These are phyloP conservation scores for Vigna unguiculata DNA, from an alignment of 306 rosid species.

Conservation along the genomic window DNA sequence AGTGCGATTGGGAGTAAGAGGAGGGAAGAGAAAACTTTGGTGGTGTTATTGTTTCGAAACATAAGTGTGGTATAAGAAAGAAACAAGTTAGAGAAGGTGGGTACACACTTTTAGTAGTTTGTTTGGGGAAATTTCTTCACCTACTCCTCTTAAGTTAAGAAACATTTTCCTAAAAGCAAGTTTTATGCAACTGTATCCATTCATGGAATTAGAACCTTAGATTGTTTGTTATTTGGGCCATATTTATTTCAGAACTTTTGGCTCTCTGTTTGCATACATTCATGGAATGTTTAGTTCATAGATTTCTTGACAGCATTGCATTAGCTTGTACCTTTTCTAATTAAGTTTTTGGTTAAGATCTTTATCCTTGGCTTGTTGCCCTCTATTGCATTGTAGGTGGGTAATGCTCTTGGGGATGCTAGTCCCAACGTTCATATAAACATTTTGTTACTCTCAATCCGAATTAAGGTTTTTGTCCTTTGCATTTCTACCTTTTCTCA, in stretches of 20 bases:
- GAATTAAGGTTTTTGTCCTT: conserved; percentile 59
- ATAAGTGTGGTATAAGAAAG: too few relatives aligned
- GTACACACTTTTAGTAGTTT: too few relatives aligned
- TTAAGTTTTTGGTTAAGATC: conserved; percentile 59
- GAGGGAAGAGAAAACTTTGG: too few relatives aligned
- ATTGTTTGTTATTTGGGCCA: conserved; percentile 30
- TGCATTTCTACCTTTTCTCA: conserved; percentile 53
- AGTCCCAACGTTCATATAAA: conserved; percentile 61
- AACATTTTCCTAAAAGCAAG: too few relatives aligned
- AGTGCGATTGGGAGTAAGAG: too few relatives aligned
- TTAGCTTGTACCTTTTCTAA: conserved; percentile 50
- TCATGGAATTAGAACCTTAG: conserved; percentile 17
- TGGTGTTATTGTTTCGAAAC: too few relatives aligned
- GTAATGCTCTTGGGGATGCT: conserved; percentile 52
- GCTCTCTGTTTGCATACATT: conserved; percentile 43
- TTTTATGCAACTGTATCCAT: too few relatives aligned
- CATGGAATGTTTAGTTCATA: conserved; percentile 43
- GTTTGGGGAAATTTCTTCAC: too few relatives aligned
- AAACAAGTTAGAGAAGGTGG: too few relatives aligned
- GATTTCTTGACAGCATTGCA: conserved; percentile 40
- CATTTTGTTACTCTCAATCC: conserved; percentile 55
- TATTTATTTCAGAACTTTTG: conserved; percentile 29
- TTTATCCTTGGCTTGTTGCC: conserved; percentile 71
- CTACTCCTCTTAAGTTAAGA: too few relatives aligned
- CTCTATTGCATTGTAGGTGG: conserved; percentile 70